Evolutionary conservation across 495 filamentous ascomycete species (phyloP), one percentile per base, ranked within the genome.

Genomic region (Chlorociboria aeruginascens): DNA sequence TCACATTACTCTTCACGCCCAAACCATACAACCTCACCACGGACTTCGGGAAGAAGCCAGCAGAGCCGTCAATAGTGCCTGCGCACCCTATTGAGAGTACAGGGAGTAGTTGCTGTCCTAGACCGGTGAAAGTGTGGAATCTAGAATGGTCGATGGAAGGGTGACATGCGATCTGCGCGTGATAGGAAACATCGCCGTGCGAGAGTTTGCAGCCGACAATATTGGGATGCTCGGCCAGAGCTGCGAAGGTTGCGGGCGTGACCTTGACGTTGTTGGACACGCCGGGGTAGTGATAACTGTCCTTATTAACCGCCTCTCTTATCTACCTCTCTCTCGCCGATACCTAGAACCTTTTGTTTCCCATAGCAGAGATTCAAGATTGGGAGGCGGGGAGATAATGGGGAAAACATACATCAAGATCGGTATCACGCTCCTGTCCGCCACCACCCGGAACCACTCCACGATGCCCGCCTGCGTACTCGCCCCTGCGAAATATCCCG

Each of bases 181-280:
- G 79, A 47, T 71, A 67, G 11, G 74, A 74, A 38, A 83, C 68
- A 42, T 79, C 75, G 46, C 76, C 78, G 55, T 83, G 79, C 6
- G 77, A 82, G 58, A 83, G 76, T 63, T 83, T 83, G 61, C 74
- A 78, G 33, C 79, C 80, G 0, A 82, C 77, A 45, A 83, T 79
- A 43, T 78, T 79, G 12, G 67, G 66, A 54, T 81, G 70, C 20
- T 62, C 56, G 1, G 79, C 72, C 14, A 83, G 66, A 4, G 51
- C 55, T 17, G 64, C 68, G 56, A 77, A 77, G 8, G 72, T 80
- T 25, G 72, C 64, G 4, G 78, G 73, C 10, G 66, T 53, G 41
- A 82, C 65, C 30, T 66, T 63, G 42, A 81, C 64, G 42, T 73
- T 70, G 58, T 83, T 83, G 0, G 73, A 78, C 6, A 83, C 80